These are phyloP conservation scores for Fusarium keratoplasticum DNA, from an alignment of 2,329 filamentous ascomycete genomes.

Conservation along the genomic window DNA sequence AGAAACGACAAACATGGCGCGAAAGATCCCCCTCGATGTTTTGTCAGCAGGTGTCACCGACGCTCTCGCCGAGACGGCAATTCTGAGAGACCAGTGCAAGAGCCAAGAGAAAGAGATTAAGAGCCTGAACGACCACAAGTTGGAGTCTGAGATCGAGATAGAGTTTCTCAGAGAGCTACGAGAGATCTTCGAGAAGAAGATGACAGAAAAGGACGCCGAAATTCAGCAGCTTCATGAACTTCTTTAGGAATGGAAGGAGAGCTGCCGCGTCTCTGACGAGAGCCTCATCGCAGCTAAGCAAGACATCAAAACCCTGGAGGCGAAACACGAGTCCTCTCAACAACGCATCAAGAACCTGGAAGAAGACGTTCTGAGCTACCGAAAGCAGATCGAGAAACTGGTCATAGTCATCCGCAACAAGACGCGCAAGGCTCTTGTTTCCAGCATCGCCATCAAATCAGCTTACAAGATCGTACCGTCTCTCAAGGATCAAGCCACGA, in stretches of 20 bases:
- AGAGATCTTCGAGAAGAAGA: background rate
- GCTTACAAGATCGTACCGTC: slow-evolving; percentile 8
- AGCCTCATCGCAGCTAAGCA: background rate
- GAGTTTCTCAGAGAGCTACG: background rate
- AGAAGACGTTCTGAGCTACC: background rate
- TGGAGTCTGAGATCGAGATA: background rate
- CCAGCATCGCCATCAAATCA: slow-evolving; percentile 8
- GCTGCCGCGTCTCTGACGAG: background rate
- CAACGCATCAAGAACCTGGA: background rate
- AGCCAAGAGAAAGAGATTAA: slow-evolving; percentile 7
- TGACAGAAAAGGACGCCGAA: slow-evolving; percentile 1
- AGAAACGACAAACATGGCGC: background rate
- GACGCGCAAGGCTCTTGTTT: background rate
- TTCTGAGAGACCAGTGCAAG: background rate
- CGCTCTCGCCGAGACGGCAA: background rate
- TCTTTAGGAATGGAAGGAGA: background rate
- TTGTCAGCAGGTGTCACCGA: background rate
- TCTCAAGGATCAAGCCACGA: background rate
- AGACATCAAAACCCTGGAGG: background rate
- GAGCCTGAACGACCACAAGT: background rate
- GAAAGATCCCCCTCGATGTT: background rate
- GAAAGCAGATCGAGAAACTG: slow-evolving; percentile 2
- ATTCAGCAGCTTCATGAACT: background rate
- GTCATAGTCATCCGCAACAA: slow-evolving; percentile 5
- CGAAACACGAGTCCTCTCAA: background rate